Evolutionary conservation across 2,329 filamentous ascomycete species (phyloP).

Genomic region (Phoma sp.): DNA sequence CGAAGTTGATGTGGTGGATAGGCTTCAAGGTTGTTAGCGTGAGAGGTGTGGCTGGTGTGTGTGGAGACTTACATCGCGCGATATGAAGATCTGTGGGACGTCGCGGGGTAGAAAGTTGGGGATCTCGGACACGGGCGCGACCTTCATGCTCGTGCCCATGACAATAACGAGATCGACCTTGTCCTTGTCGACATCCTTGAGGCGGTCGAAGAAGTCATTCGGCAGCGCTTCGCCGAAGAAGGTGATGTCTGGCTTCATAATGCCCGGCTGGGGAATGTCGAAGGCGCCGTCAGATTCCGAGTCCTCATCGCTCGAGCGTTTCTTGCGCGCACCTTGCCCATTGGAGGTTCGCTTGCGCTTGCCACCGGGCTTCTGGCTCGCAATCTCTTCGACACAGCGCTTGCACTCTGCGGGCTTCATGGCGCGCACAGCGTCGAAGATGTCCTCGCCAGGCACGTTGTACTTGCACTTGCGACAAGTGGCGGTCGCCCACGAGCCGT

Average conservation of each 20-base stretch:
- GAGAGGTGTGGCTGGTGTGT: no score
- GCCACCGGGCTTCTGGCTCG: constrained; percentile 53
- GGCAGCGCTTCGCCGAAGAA: constrained; percentile 95
- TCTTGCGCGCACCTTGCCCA: constrained; percentile 47
- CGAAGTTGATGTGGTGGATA: constrained; percentile 89
- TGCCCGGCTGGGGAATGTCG: constrained; percentile 70
- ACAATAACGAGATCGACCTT: constrained; percentile 89
- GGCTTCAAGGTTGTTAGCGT: constrained; percentile 55
- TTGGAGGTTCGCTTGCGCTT: constrained; percentile 62
- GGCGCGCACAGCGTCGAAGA: constrained; percentile 79
- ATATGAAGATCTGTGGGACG: constrained; percentile 90
- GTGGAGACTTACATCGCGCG: constrained; percentile 65
- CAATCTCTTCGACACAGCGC: constrained; percentile 67
- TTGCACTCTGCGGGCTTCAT: constrained; percentile 79
- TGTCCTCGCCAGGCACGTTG: constrained; percentile 74
- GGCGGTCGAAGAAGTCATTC: constrained; percentile 77
- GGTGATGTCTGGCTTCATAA: constrained; percentile 97
- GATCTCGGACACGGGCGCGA: constrained; percentile 92
- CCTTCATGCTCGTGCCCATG: constrained; percentile 94
- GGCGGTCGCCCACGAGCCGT: constrained; percentile 93
- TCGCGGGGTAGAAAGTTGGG: constrained; percentile 77
- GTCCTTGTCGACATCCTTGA: constrained; percentile 81
- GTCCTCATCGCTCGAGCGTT: constrained; percentile 60
- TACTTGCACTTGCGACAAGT: constrained; percentile 83
- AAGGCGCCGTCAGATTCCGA: constrained; percentile 66